Conservation (phyloP, 495 filamentous ascomycete genomes). For the Penicillium roqueforti region DNA sequence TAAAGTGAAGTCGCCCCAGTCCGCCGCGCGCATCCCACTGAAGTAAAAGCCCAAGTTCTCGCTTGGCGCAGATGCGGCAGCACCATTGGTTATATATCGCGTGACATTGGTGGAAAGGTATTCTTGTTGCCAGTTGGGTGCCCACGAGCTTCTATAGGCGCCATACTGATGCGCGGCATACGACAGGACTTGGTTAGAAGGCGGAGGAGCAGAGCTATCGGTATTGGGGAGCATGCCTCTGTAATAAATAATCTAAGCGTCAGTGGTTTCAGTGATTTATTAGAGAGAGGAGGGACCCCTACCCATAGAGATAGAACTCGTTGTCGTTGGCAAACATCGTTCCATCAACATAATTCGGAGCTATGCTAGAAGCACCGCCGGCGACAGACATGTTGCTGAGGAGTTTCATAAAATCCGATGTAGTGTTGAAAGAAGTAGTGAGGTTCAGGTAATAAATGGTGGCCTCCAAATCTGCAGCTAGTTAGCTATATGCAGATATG, state of each 20-base stretch:
- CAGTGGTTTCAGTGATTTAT: background rate
- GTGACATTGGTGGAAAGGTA: conserved; percentile 47
- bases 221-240: conserved; percentile 10
- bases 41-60: conserved; percentile 74
- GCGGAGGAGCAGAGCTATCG: background rate
- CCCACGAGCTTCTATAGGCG: conserved; percentile 32
- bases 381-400: conserved; percentile 35
- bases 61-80: conserved; percentile 59
- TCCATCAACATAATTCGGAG: conserved; percentile 58
- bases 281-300: background rate
- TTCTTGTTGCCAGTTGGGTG: conserved; percentile 33
- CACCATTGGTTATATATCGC: conserved; percentile 62
- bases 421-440: conserved; percentile 44
- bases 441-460: conserved; percentile 42
- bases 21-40: conserved; percentile 51
- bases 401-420: conserved; percentile 16
- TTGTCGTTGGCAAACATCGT: conserved; percentile 63
- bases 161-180: conserved; percentile 54
- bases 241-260: background rate
- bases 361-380: conserved; percentile 45
- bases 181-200: conserved; percentile 8
- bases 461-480: conserved; percentile 48
- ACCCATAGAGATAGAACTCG: conserved; percentile 49
- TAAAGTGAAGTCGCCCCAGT: conserved; percentile 44
- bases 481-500: conserved; percentile 27